Evolutionary conservation across 495 filamentous ascomycete species (phyloP).

Genomic region (Pyronema omphalodes): DNA sequence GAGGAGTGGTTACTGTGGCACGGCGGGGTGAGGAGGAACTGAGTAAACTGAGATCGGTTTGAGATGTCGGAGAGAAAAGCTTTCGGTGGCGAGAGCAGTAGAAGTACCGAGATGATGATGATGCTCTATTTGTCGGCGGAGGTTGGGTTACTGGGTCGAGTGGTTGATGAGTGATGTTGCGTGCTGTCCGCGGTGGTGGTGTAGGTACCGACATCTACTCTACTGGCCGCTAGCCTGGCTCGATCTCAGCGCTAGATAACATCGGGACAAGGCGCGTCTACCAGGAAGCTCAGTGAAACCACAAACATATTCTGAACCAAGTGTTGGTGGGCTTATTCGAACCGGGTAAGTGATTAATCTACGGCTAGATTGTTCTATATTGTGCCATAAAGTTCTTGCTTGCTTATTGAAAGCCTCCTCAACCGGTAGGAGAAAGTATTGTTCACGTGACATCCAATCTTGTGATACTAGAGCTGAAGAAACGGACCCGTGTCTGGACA

Average conservation of each 20-base stretch:
- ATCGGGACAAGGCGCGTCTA: too few species aligned
- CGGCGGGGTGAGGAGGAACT: not conserved
- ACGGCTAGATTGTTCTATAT: too few species aligned
- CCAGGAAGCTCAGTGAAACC: too few species aligned
- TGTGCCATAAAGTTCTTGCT: too few species aligned
- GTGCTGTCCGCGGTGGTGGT: conserved; percentile 5
- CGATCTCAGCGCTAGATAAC: conserved; percentile 31
- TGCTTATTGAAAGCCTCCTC: too few species aligned
- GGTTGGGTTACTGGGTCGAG: conserved; percentile 23
- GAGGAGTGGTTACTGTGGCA: not conserved
- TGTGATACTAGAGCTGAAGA: too few species aligned
- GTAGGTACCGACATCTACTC: conserved; percentile 11
- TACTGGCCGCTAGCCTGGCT: conserved; percentile 6
- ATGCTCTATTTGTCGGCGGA: conserved; percentile 3
- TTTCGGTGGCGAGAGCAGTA: not conserved
- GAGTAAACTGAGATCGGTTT: not conserved
- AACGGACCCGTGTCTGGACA: too few species aligned
- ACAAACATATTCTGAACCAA: too few species aligned
- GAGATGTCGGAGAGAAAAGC: not conserved
- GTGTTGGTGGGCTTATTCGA: too few species aligned
- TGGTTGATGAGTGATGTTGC: conserved; percentile 7
- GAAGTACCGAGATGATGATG: not conserved
- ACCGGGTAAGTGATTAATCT: too few species aligned
- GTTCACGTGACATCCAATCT: too few species aligned
- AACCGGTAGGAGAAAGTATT: too few species aligned